Conservation (phyloP, 2,329 filamentous ascomycete genomes). For the Penicillium sp. region DNA sequence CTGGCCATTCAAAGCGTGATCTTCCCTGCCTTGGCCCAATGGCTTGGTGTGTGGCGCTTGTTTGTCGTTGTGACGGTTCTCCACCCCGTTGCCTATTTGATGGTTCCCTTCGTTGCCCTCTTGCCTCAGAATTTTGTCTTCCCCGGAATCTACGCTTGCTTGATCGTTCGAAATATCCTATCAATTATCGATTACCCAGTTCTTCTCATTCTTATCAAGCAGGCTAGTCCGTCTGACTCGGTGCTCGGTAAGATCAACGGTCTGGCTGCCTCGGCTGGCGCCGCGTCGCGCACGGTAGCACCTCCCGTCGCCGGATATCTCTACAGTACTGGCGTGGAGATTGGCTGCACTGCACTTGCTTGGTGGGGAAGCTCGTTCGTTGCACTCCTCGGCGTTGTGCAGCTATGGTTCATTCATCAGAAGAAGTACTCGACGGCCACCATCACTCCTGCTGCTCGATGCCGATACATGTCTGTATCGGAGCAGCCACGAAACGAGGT, state of each 20-base stretch:
- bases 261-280: constrained; percentile 65
- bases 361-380: constrained; percentile 57
- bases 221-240: constrained; percentile 58
- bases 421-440: constrained; percentile 40
- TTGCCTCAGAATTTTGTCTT: constrained; percentile 52
- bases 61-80: constrained; percentile 60
- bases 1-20: constrained; percentile 67
- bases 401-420: constrained; percentile 51
- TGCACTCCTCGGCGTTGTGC: constrained; percentile 50
- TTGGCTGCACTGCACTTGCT: constrained; percentile 55
- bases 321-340: constrained; percentile 55
- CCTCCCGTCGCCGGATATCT: constrained; percentile 63
- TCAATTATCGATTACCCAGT: constrained; percentile 64
- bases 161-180: constrained; percentile 60
- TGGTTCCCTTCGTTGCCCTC: constrained; percentile 62
- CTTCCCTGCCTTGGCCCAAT: constrained; percentile 59
- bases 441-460: constrained; percentile 32
- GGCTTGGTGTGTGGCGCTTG: constrained; percentile 61
- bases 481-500: constrained; percentile 18
- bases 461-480: constrained; percentile 17
- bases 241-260: constrained; percentile 67
- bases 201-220: constrained; percentile 65
- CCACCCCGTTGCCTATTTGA: constrained; percentile 62
- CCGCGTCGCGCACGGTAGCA: constrained; percentile 62
- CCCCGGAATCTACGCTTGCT: constrained; percentile 58